Base-by-base conservation (phyloP, 2,329 filamentous ascomycete genomes). In the Amesomyces nigricolor region DNA sequence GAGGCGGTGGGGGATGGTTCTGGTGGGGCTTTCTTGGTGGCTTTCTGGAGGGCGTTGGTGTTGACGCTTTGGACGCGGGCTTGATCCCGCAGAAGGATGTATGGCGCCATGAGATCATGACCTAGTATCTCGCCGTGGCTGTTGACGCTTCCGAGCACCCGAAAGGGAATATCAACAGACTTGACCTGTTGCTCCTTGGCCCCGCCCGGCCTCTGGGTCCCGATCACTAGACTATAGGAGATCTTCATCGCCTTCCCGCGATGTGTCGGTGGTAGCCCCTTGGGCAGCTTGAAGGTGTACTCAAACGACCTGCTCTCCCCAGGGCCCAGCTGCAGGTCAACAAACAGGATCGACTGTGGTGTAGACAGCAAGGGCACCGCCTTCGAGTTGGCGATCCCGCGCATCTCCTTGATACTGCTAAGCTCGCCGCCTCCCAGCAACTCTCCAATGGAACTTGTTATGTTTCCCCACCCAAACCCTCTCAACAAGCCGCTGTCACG, bases 381-480 rank as follows among this genome's bases (percentile, higher is more conserved):
- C 67, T 90, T 91, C 32, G 90, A 88, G 68, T 87, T 94, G 26
- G 87, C 88, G 49, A 88, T 86, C 3, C 88, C 89, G 61, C 91
- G 87, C 89, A 97, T 96, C 68, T 97, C 91, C 66, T 91, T 91
- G 67, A 99, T 91, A 57, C 88, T 95, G 72, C 92, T 95, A 62
- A 95, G 82, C 65, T 96, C 91, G 51, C 86, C 86, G 46, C 86
- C 83, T 7, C 91, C 90, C n/a, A 97, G 77, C 4, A 99, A 73
- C 52, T 94, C 91, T 51, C 88, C 90, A 7, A 99, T 76, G 1
- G 91, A 96, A 67, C 87, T 94, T 59, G 90, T 89, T 66, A 97
- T 83, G 59, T 83, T 88, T 45, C 89, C 86, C 89, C 92, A 96
- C 56, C 90, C 91, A 62, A 97, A 85, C 2, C 88, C 81, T 48